Evolutionary conservation across 2,329 filamentous ascomycete species (phyloP).

Genomic region (Xylaria multiplex): DNA sequence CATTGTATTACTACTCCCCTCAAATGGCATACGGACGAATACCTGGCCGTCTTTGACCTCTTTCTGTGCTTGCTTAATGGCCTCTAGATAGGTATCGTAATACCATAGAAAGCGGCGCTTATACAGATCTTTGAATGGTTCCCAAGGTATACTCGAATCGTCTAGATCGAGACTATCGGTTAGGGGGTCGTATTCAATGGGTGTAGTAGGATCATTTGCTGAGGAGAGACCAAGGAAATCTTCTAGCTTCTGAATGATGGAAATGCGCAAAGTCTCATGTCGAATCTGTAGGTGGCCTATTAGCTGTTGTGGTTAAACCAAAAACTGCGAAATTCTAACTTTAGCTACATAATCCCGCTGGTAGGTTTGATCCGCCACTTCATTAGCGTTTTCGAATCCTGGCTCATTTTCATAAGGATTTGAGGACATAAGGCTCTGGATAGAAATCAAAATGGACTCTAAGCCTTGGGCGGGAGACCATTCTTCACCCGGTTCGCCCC

Average conservation of each 20-base stretch:
- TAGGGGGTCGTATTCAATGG: conserved; percentile 46
- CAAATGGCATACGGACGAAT: conserved; percentile 91
- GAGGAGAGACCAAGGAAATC: conserved; percentile 74
- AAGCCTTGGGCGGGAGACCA: conserved; percentile 97
- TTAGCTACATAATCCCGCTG: conserved; percentile 83
- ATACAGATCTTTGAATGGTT: conserved; percentile 89
- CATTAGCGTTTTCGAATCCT: conserved; percentile 82
- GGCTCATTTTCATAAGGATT: conserved; percentile 98
- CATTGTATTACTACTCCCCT: conserved; percentile 81
- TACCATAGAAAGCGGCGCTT: conserved; percentile 97
- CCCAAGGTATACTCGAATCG: conserved; percentile 70
- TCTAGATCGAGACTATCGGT: conserved; percentile 54
- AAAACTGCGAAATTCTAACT: conserved; percentile 56
- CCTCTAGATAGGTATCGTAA: conserved; percentile 83
- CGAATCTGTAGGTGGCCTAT: conserved; percentile 71
- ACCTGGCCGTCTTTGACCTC: conserved; percentile 70
- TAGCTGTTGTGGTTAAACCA: background rate
- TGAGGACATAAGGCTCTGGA: conserved; percentile 92
- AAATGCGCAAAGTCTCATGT: conserved; percentile 88
- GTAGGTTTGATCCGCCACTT: conserved; percentile 74
- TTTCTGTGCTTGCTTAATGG: conserved; percentile 72
- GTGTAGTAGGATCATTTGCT: conserved; percentile 55
- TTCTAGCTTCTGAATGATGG: conserved; percentile 87
- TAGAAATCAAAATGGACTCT: conserved; percentile 92
- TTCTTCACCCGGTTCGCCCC: conserved; percentile 87